Base-by-base conservation (phyloP, 1,284 basidiomycete genomes). In the Irpex sp. region DNA sequence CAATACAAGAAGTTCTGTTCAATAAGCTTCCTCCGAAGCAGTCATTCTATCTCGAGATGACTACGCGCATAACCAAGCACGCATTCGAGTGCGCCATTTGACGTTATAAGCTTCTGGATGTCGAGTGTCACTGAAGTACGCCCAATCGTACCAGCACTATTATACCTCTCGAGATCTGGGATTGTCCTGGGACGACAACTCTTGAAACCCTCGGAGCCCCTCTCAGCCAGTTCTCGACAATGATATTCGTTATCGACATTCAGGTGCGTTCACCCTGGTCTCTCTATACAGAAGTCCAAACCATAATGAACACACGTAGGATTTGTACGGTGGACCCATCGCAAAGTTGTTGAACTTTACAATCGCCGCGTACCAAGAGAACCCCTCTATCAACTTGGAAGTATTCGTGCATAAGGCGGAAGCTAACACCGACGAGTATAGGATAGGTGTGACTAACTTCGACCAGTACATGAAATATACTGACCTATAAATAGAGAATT, bases 401-500 rank as follows among this genome's bases (percentile, higher is more conserved):
- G 89, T 98, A 26, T 98, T 99, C 71, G 92, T 98, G 15, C 97
- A 99, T 80, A 99, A 99, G 77, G 90, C 94, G 15, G 97, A 98
- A 75, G 92, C 90, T 49, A 78, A 97, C 63, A 90, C 93, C 61
- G 94, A 96, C 68, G 97, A 98, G 69, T 96, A 97, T 74, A 89
- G 94, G 69, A 87, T 92, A 62, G 94, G 94, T 94, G 57, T 58
- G 11, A 26, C 53, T 13, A 60, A 46, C 37, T 46, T 62, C 4
- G 4, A 2, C 1, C 26, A 26, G 26, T 26, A 26, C 26, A 26
- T 26, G 4, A 26, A 26, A 26, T 26, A 26, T 26, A 26, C 26
- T 26, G 4, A 26, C 26, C 1, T 49, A 47, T 43, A 47, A 47
- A n/a, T 71, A 95, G 95, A 96, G 70, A 94, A 92, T 73, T 94